Percentiles rank a stretch among this genome's conserved stretches.
Evolutionary conservation across 306 rosid species (phyloP).

Genomic region (Dalbergia oliveri): DNA sequence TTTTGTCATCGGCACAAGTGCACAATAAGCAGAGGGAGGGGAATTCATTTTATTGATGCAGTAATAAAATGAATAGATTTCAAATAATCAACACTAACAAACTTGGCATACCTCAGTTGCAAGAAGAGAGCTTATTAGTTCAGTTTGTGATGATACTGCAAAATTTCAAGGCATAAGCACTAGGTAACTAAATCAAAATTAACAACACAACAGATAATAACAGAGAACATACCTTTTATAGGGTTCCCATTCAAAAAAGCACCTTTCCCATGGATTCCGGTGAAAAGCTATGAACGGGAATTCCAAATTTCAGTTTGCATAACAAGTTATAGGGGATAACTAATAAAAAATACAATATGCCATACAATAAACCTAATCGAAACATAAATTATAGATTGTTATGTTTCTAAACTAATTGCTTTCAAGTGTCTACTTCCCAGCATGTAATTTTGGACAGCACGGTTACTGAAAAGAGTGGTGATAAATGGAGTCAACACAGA

Average conservation of each 20-base stretch:
- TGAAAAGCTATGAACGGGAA: slow-evolving; percentile 70
- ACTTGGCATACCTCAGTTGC: slow-evolving; percentile 83
- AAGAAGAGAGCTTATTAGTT: slow-evolving; percentile 81
- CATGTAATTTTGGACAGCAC: slow-evolving; percentile 8
- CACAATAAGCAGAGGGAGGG: slow-evolving; percentile 14
- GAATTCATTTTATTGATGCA: slow-evolving; percentile 21
- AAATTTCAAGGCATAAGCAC: slow-evolving; percentile 50
- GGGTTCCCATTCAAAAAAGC: slow-evolving; percentile 87
- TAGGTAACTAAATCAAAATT: slow-evolving; percentile 7
- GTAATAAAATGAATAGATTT: slow-evolving; percentile 19
- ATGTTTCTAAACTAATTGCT: slow-evolving; percentile 23
- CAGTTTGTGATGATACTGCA: slow-evolving; percentile 87
- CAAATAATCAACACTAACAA: slow-evolving; percentile 27
- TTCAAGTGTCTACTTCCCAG: slow-evolving; percentile 20
- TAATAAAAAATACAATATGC: background rate
- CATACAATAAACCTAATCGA: slow-evolving; percentile 30
- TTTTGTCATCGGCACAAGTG: slow-evolving; percentile 17
- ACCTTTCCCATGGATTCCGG: slow-evolving; percentile 84
- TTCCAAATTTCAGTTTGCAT: slow-evolving; percentile 44
- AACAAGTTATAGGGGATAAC: slow-evolving; percentile 29
- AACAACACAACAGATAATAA: slow-evolving; percentile 35
- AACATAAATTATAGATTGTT: slow-evolving; percentile 19
- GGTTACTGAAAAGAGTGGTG: background rate
- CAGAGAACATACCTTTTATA: slow-evolving; percentile 68
- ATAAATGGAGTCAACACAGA: background rate